Evolutionary conservation across 129 eudicot genomes (phyloP), one percentile per base, ranked within the genome.

Genomic region (Pittosporum tobira): DNA sequence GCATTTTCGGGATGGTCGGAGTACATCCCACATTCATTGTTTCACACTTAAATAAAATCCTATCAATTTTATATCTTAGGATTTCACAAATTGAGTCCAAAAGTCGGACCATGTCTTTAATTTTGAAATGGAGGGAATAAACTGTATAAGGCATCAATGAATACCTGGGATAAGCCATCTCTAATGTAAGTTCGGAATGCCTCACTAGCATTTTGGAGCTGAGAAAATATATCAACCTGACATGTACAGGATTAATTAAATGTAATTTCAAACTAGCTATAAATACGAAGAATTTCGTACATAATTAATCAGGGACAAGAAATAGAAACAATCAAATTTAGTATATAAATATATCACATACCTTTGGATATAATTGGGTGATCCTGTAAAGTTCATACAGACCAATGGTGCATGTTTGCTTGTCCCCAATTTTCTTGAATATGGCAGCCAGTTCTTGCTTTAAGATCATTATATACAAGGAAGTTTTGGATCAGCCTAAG

Each of bases 381-480:
- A 91, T 87, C 56, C 88, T 79, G 67, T 91, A 91, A 10, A 91
- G 79, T 59, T 91, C 99, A 71, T 78, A 91, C 53, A 91, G 74
- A 64, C 99, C 99, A 59, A 86, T 91, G 19, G 85, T 78, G 77
- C 99, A 91, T 31, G 99, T 91, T 70, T 91, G 99, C 69, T 87
- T 91, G 78, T 91, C 96, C 34, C 99, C 99, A 65, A 91, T 91
- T 73, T 91, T 91, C 78, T 91, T 91, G 50, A 91, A 91, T 27
- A 91, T 87, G 31, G 99, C 99, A 67, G 88, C 84, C 64, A 91
- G 66, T 73, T 91, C 99, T 87, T 91, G 99, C 99, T 91, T 84
- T 65, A 59, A 51, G 26, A 69, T 25, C 71, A 71, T 2, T 56
- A 31, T 56, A 52, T 24, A 29, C 20, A 57, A n/a, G 29, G 23